Evolutionary conservation across 306 rosid genomes (phyloP), one percentile per base, ranked within the genome.

Genomic region (Sicyos baderoa): DNA sequence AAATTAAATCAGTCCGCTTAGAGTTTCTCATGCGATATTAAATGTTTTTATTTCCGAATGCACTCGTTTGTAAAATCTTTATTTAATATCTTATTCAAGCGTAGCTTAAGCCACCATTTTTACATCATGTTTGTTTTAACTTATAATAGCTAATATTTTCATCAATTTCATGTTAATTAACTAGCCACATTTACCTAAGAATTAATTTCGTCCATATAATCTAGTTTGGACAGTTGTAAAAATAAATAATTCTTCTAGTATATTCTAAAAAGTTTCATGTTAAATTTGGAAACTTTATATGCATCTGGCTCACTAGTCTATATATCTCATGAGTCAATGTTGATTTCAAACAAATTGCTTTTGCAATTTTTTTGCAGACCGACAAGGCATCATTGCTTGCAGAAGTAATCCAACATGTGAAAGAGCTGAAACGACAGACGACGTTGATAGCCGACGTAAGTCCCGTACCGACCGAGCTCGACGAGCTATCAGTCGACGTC

Each of bases 381-480:
- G 97, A 91, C 77, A 91, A 91, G 71, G 97, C 97, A 27, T 91
- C 97, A 0, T 72, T 91, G 47, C 66, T 91, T 0, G 97, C 96
- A 0, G 97, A 91, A 75, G 97, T 91, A 64, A 91, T 91, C 49
- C 88, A 91, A 54, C 97, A 88, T 53, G 91, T 91, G 62, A 91
- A 88, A 78, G 96, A 88, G 77, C 84, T 91, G 48, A 91, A 91
- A 76, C 86, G 88, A 7, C 86, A 91, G 71, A 91, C 97, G 0
- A 85, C 96, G 0, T 25, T 87, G 50, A 88, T 88, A 50, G 91
- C 85, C 0, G 97, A 91, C 63, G 84, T 84, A 2, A 91, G 85
- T 78, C 76, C 89, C 2, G 87, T 91, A 18, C 97, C 97, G 0
- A 87, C 97, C 0, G 97, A 91, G 53, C 27, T 77, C 0, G 94